phyloP scores from a whole-genome alignment of 2,329 filamentous ascomycete species.

The Drechslerella coelobrocha region DNA sequence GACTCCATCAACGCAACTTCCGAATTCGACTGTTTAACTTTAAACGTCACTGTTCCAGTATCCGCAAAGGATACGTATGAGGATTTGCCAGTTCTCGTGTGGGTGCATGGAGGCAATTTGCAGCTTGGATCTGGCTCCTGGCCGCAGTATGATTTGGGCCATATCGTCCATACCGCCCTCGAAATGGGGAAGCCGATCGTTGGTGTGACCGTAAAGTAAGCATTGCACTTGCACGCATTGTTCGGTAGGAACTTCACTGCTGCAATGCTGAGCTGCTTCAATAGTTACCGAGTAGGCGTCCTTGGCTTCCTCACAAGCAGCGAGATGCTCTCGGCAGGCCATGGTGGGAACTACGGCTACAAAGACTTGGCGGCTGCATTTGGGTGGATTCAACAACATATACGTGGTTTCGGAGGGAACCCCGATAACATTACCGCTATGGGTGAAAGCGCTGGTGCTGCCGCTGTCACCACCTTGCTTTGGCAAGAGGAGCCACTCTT shows the following conservation, averaged over 20 bases:
- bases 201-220: slow-evolving; percentile 61
- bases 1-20: slow-evolving; percentile 27
- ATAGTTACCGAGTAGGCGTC: slow-evolving; percentile 55
- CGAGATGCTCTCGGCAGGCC: slow-evolving; percentile 23
- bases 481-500: slow-evolving; percentile 46
- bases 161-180: slow-evolving; percentile 61
- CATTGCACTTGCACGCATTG: background rate
- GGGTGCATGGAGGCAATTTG: slow-evolving; percentile 65
- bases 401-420: slow-evolving; percentile 57
- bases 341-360: slow-evolving; percentile 51
- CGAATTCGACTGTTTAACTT: slow-evolving; percentile 63
- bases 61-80: slow-evolving; percentile 48
- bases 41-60: slow-evolving; percentile 63
- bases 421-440: slow-evolving; percentile 56
- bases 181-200: slow-evolving; percentile 62
- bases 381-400: slow-evolving; percentile 53
- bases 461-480: slow-evolving; percentile 33
- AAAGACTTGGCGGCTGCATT: slow-evolving; percentile 52
- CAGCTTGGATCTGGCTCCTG: slow-evolving; percentile 63
- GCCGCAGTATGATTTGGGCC: slow-evolving; percentile 63
- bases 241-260: background rate
- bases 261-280: slow-evolving; percentile 53
- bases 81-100: slow-evolving; percentile 63
- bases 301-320: slow-evolving; percentile 35
- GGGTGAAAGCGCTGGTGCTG: slow-evolving; percentile 56